A percentile compares a stretch with the other conserved stretches of the same genome.
These are phyloP conservation scores for Aspergillus sp. DNA, from an alignment of 2,329 filamentous ascomycete genomes.

Conservation along the genomic window DNA sequence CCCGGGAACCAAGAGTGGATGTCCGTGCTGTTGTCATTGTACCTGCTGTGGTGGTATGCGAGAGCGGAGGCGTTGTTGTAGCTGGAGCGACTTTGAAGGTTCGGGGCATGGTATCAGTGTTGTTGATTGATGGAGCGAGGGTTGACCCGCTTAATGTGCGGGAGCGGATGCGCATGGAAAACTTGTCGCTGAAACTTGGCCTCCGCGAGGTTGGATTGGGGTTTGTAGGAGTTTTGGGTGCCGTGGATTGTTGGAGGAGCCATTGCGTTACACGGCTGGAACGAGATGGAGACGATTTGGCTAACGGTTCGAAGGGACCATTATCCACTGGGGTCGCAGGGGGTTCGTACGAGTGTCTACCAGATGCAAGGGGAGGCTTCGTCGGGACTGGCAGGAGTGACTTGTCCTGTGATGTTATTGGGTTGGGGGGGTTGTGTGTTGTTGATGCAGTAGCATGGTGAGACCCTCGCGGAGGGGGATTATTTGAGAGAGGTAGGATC, in stretches of 20 bases:
- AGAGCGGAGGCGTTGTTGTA: background rate
- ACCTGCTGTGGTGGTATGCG: constrained; percentile 19
- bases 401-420: constrained; percentile 22
- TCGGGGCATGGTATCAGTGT: constrained; percentile 18
- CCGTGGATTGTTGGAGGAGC: constrained; percentile 25
- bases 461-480: constrained; percentile 1
- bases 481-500: background rate
- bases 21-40: constrained; percentile 14
- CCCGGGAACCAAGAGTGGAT: constrained; percentile 10
- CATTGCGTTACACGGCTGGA: constrained; percentile 32
- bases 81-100: constrained; percentile 22
- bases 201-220: constrained; percentile 12
- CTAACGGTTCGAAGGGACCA: constrained; percentile 9
- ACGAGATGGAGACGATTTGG: constrained; percentile 19
- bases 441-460: constrained; percentile 14
- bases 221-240: background rate
- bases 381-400: constrained; percentile 22
- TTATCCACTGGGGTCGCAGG: constrained; percentile 11
- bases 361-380: constrained; percentile 9
- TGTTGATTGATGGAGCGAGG: constrained; percentile 28
- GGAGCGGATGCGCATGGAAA: constrained; percentile 27
- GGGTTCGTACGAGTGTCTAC: constrained; percentile 6
- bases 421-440: constrained; percentile 22
- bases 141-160: constrained; percentile 40
- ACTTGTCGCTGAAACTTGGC: constrained; percentile 18